Evolutionary conservation across 2,329 filamentous ascomycete genomes (phyloP), one percentile per base, ranked within the genome.

Genomic region (Cercospora beticola): DNA sequence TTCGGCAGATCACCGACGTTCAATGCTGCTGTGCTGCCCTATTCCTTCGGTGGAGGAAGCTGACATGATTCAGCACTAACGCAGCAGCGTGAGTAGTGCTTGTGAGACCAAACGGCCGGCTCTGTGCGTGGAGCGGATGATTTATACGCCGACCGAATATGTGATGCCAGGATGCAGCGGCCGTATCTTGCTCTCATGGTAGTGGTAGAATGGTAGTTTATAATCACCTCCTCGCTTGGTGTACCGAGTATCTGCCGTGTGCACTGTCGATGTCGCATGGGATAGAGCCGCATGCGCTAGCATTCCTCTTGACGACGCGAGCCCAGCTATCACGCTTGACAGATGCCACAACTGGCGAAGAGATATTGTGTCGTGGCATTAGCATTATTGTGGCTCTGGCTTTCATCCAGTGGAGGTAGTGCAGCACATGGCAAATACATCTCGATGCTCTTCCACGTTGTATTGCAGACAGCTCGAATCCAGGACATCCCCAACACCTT

Each of bases 31-130:
- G 12, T n/a, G 21, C 49, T 54, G 49, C 49, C 12, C 49, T 54
- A 28, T 28, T 54, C 21, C 12, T 54, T 54, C 49, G 4, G 49
- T 26, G 49, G 21, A 28, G 26, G 49, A n/a, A 14, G 6, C 49
- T 54, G 49, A 54, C 30, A 54, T 54, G 49, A 54, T 54, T 54
- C 49, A 54, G 49, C 49, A 54, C 49, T 54, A 54, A 54, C 26
- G 49, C 26, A 28, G 49, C 21, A 28, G 14, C 5, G 6, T 9
- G 12, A 23, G 12, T 28, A n/a, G 23, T 26, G 23, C 49, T 28
- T 28, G 10, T 26, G 49, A 23, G 21, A n/a, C 49, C 2, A 14
- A 5, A 54, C 18, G 21, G 23, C 18, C 12, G 21, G 18, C 9
- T 28, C 6, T 26, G 36, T 30, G 23, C 49, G 5, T 54, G 14